Percentiles rank a stretch among this genome's conserved stretches.
Conservation (phyloP, 2,329 filamentous ascomycete species). For the Grosmannia huntii region DNA sequence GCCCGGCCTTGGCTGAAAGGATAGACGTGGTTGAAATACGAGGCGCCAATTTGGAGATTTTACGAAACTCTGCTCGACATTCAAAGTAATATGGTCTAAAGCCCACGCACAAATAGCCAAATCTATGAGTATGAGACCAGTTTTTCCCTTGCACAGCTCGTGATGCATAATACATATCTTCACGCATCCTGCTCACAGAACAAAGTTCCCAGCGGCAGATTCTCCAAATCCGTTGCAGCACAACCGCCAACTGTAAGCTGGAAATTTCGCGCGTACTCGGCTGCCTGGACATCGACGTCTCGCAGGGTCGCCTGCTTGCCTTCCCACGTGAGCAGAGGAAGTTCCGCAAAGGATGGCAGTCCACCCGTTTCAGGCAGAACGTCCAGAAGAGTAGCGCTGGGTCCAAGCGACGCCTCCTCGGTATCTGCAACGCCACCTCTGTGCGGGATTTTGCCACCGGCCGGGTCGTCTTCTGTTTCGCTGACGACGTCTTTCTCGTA, state of each 20-base stretch:
- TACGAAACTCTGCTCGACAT: background rate
- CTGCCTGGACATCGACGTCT: slow-evolving; percentile 30
- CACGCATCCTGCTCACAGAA: slow-evolving; percentile 7
- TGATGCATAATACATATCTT: background rate
- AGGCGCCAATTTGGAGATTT: background rate
- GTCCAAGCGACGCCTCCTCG: slow-evolving; percentile 20
- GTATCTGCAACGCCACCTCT: slow-evolving; percentile 15
- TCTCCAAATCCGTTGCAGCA: slow-evolving; percentile 18
- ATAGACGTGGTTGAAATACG: background rate
- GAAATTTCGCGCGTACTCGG: slow-evolving; percentile 45
- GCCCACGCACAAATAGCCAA: background rate
- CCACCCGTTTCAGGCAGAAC: slow-evolving; percentile 31
- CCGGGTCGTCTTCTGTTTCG: slow-evolving; percentile 8
- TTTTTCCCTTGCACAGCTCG: background rate
- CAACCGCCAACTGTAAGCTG: slow-evolving; percentile 57
- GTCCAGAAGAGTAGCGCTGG: slow-evolving; percentile 33
- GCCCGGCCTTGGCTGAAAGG: background rate
- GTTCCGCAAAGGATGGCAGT: slow-evolving; percentile 28
- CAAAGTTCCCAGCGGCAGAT: slow-evolving; percentile 5
- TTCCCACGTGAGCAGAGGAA: slow-evolving; percentile 53
- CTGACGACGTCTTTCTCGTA: slow-evolving; percentile 24
- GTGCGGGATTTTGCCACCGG: background rate
- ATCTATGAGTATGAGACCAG: background rate
- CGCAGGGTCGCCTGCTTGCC: slow-evolving; percentile 33
- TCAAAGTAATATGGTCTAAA: background rate